Evolutionary conservation across 441 rosid species (phyloP).

Genomic region (Arabidopsis hybrid): DNA sequence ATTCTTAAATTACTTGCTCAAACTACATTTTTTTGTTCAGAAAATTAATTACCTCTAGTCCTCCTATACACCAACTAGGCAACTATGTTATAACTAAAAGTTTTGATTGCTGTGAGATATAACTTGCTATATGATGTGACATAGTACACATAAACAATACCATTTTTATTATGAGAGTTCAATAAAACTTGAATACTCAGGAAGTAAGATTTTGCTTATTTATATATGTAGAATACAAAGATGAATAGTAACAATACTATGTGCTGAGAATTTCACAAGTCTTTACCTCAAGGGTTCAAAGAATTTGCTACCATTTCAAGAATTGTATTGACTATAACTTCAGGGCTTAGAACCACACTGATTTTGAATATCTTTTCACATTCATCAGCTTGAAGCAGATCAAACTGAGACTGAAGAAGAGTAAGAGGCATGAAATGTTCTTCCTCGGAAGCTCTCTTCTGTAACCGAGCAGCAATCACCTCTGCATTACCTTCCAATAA

Average conservation of each 20-base stretch:
- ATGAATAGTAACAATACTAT: conserved; percentile 12
- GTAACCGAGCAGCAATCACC: conserved; percentile 61
- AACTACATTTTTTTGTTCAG: not conserved
- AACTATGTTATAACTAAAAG: too few species aligned
- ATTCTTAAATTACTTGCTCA: not conserved
- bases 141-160: not conserved
- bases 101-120: too few species aligned
- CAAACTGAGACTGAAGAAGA: conserved; percentile 84
- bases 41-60: too few species aligned
- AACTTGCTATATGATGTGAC: not conserved
- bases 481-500: conserved; percentile 62
- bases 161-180: too few species aligned
- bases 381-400: conserved; percentile 62
- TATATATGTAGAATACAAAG: conserved; percentile 15
- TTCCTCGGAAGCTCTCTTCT: conserved; percentile 67
- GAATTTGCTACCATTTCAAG: not conserved
- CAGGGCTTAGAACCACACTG: conserved; percentile 58
- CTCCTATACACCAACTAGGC: too few species aligned
- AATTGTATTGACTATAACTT: conserved; percentile 51
- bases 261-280: not conserved
- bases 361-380: conserved; percentile 62
- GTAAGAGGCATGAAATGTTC: conserved; percentile 78
- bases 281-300: too few species aligned
- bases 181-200: too few species aligned
- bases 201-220: not conserved